Evolutionary conservation across 805 yeast genomes (phyloP), one percentile per base, ranked within the genome.

Genomic region (Wickerhamiella alocasiicola): DNA sequence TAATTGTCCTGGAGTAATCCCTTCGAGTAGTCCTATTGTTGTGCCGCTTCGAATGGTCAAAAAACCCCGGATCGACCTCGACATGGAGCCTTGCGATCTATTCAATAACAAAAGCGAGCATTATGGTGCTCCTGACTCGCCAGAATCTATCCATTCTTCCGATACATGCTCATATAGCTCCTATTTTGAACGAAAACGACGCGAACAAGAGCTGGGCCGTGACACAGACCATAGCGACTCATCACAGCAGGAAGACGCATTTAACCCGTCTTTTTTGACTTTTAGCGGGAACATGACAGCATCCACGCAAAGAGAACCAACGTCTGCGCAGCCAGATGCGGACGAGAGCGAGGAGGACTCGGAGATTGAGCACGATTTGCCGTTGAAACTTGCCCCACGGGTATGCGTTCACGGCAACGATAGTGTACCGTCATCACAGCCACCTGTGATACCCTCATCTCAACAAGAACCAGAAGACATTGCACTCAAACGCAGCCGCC

Each of bases 101-200:
- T 35, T 35, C 20, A 18, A 18, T 6, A n/a, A n/a, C n/a, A n/a
- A n/a, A n/a, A n/a, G n/a, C n/a, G n/a, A n/a, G n/a, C n/a, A n/a
- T n/a, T n/a, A n/a, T n/a, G n/a, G n/a, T n/a, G n/a, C n/a, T n/a
- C 32, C 32, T 9, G 39, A 20, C 25, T 36, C 39, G 18, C 39
- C 39, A 9, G 32, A 36, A 6, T 36, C 39, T 6, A 36, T 36
- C 32, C 39, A 36, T 23, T 36, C 39, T 15, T 36, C 39, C 13
- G 39, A 36, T 28, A 25, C 17, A 19, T 23, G 25, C 24, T 36
- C 39, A 3, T 26, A 36, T n/a, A 36, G 39, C 31, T 36, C 39
- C 5, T 29, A 28, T 15, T 29, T 36, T 36, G 33, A 13, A 9
- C 24, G 32, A 5, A 25, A 34, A 25, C 20, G 17, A 9, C 31